Percentiles rank a stretch among this genome's conserved stretches.
These are phyloP conservation scores for Podospora tetraspora DNA, from an alignment of 495 filamentous ascomycete species.

Conservation along the genomic window DNA sequence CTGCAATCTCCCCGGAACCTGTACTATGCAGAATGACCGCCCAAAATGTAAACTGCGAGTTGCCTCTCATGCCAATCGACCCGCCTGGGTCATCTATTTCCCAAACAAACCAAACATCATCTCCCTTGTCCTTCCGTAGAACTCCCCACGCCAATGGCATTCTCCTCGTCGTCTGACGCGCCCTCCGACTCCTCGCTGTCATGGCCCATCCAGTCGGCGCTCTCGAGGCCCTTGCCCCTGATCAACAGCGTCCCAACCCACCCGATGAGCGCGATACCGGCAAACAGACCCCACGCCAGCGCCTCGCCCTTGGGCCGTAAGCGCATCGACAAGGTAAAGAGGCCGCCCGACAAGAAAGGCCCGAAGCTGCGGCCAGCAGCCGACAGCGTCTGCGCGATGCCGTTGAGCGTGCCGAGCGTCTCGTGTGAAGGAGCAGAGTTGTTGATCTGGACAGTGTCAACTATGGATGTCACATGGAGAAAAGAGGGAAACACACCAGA, in stretches of 20 bases:
- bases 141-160: not conserved
- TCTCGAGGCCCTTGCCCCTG: conserved; percentile 54
- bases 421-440: conserved; percentile 85
- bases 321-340: conserved; percentile 69
- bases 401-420: conserved; percentile 84
- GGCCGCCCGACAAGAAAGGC: conserved; percentile 76
- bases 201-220: conserved; percentile 38
- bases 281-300: conserved; percentile 78
- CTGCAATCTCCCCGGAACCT: not conserved
- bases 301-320: conserved; percentile 77
- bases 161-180: conserved; percentile 2
- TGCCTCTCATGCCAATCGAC: not conserved
- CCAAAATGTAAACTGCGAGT: not conserved
- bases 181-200: conserved; percentile 17
- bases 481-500: conserved; percentile 51
- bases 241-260: conserved; percentile 73
- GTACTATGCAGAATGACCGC: not conserved
- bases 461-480: not conserved
- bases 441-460: conserved; percentile 59
- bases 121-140: not conserved
- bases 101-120: not conserved
- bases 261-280: conserved; percentile 67
- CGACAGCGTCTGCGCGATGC: conserved; percentile 88
- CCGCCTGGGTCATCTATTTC: not conserved
- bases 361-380: conserved; percentile 85